Base-by-base conservation (phyloP, 148 eudicot species). In the Chenopodium formosanum region DNA sequence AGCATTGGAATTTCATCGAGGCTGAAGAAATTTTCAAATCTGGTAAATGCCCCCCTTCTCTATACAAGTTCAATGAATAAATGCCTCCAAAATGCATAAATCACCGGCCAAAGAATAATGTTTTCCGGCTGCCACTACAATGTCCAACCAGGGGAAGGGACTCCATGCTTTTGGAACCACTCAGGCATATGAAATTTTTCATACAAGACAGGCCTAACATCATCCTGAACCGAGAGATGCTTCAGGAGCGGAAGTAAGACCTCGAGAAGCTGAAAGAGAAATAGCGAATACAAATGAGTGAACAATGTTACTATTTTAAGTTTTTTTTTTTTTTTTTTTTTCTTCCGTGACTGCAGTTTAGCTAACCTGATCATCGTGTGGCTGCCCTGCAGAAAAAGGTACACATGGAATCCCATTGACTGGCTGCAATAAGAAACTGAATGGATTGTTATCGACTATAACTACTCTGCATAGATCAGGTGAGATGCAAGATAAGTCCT, bases 151-250 rank as follows among this genome's bases (percentile, higher is more conserved):
- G 90, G 86, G 81, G 90, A 85, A 50, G 98, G 97, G 74, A 96
- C 91, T 80, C 98, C 97, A 77, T 94, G 97, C 83, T 94, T 91
- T 84, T 92, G 93, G 87, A 96, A 96, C 99, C 99, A 96, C 85
- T 96, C 98, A 0, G 94, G 93, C 97, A 96, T 96, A 81, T 88
- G 97, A 77, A 94, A 96, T 76, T 88, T 91, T 44, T 96, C 97
- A 29, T 96, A 89, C 53, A 96, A 90, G 20, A 87, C 70, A 3
- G 94, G 97, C 76, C 99, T 85, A 20, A 96, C 98, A 68, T 96
- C 98, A 56, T 87, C 86, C 78, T 96, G 90, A 75, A 80, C 83
- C 53, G 97, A 89, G 29, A 96, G 95, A 50, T 91, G 87, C 91
- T 89, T 91, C 73, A 96, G 93, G 63, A 96, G 89, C 1, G 99